phyloP scores from a whole-genome alignment of 306 rosid species.

The Sophora flavescens region DNA sequence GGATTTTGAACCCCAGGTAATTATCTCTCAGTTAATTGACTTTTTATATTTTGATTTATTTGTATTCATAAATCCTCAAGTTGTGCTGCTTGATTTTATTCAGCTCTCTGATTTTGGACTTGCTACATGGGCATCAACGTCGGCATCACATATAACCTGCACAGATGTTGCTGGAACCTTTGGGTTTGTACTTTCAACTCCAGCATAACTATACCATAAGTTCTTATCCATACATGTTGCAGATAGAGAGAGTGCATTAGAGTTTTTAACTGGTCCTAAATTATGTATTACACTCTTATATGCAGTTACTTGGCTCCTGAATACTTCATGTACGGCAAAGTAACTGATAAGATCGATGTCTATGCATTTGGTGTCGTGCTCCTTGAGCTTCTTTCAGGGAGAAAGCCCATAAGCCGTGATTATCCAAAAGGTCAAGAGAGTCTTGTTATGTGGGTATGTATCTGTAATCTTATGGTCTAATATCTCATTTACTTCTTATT shows the following conservation, averaged over 20 bases:
- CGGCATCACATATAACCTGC: conserved; percentile 82
- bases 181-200: conserved; percentile 69
- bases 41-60: neutral
- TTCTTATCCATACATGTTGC: conserved; percentile 17
- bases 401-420: conserved; percentile 84
- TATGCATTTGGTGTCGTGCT: conserved; percentile 94
- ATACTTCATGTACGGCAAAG: conserved; percentile 96
- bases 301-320: conserved; percentile 98
- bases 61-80: conserved; percentile 34
- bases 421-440: conserved; percentile 91
- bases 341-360: conserved; percentile 89
- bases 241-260: conserved; percentile 9
- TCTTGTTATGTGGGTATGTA: conserved; percentile 97
- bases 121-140: conserved; percentile 84
- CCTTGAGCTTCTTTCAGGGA: conserved; percentile 94
- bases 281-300: conserved; percentile 32
- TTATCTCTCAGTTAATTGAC: conserved; percentile 24
- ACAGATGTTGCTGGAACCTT: conserved; percentile 97
- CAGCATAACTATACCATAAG: conserved; percentile 12
- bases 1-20: conserved; percentile 94
- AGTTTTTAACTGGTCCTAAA: conserved; percentile 27
- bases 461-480: conserved; percentile 1
- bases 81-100: conserved; percentile 40
- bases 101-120: conserved; percentile 99
- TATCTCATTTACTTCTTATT: conserved; percentile 35